These are phyloP conservation scores for Wallacemonas sp. DNA, from an alignment of 208 protist species.

Conservation along the genomic window DNA sequence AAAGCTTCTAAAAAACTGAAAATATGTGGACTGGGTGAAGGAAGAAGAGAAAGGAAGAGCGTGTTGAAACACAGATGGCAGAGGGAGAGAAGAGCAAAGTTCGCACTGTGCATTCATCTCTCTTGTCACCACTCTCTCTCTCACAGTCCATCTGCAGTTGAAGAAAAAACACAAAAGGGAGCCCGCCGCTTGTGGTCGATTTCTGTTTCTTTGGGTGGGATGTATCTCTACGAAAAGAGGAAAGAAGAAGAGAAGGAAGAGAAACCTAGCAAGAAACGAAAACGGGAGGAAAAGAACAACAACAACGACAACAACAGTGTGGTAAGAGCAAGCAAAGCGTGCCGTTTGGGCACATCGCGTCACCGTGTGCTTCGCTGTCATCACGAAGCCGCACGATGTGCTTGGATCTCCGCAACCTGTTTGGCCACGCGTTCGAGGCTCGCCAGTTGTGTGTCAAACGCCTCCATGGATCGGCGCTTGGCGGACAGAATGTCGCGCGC, in stretches of 20 bases:
- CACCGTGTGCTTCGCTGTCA: too few species aligned
- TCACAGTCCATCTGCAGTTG: too few species aligned
- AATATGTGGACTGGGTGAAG: slow-evolving; percentile 1
- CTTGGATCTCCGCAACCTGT: slow-evolving; percentile 5
- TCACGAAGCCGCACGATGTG: too few species aligned
- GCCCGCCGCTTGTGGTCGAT: too few species aligned
- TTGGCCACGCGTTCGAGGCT: slow-evolving; percentile 13
- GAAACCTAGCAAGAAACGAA: slow-evolving; percentile 1
- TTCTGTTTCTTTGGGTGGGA: too few species aligned
- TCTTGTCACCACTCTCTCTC: too few species aligned
- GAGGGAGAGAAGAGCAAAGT: too few species aligned
- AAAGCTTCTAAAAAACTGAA: background rate
- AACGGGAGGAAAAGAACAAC: background rate
- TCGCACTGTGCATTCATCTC: too few species aligned
- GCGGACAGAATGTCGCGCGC: slow-evolving; percentile 24
- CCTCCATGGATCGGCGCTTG: slow-evolving; percentile 40
- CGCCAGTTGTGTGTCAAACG: slow-evolving; percentile 28
- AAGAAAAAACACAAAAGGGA: too few species aligned
- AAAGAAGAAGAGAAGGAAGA: background rate
- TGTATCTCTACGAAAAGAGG: background rate
- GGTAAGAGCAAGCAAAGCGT: too few species aligned
- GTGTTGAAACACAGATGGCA: background rate
- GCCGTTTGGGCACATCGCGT: too few species aligned
- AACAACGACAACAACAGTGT: too few species aligned
- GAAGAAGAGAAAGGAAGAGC: background rate